Evolutionary conservation across 345 rosid species (phyloP), one percentile per base, ranked within the genome.

Genomic region (Ailanthus altissimus): DNA sequence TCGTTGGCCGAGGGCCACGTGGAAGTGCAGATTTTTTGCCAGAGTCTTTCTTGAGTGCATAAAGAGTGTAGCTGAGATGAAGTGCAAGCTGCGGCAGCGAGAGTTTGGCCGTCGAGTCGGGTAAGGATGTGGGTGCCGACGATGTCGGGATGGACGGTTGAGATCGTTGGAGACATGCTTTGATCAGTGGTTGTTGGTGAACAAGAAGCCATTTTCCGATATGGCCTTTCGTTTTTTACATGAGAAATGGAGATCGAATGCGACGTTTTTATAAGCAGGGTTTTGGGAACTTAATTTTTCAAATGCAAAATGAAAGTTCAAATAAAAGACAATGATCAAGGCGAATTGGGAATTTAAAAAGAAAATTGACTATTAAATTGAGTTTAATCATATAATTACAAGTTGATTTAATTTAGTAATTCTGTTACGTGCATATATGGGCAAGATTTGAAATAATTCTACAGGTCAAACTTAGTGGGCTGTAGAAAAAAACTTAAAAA

Each of bases 31-130:
- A 84, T 74, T 1, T 75, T 5, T n/a, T 32, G 81, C 97, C 98
- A 94, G 25, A 94, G 93, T 0, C 72, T 45, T 6, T 85, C 87
- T 1, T 88, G 73, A 32, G 86, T 12, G 51, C 84, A 83, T 18
- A 90, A 78, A n/a, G 90, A 54, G 78, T 68, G 76, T 54, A 92
- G 77, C 8, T 83, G 75, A 9, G 90, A 79, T n/a, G 93, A 89
- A 8, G 87, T 73, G 75, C 85, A 86, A 77, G 90, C 76, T 42
- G 81, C 36, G 47, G 95, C 70, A 15, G 87, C 89, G 25, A 93
- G 88, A 25, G 97, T 56, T 5, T 85, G 85, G 57, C 93, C 93
- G 74, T 93, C 95, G 60, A 93, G 93, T n/a, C 85, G 85, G 51
- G 89, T 78, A 75, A 93, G 75, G 88, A 93, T 83, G 50, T 87